Base-by-base conservation (phyloP, 2,329 filamentous ascomycete species). In the Diaporthe australafricana region DNA sequence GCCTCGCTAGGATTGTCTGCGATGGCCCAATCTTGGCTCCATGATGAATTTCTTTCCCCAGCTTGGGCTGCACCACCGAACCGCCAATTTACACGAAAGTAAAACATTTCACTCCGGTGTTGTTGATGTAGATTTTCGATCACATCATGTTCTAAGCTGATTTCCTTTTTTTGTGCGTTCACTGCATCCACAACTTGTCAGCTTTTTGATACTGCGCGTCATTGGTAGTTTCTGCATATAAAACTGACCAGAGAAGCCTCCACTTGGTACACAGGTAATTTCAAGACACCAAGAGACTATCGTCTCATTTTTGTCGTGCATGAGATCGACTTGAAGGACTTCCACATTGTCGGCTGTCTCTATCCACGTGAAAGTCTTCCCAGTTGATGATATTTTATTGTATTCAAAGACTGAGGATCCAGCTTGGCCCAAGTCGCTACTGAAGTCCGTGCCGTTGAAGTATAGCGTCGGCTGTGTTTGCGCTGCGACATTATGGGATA, bases 321-420 rank as follows among this genome's bases (percentile, higher is more conserved):
- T 63, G 12, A 63, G 57, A 47, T 62, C 57, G 4, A 62, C 25
- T 1, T 22, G 25, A 14, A 22, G 1, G 11, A 62, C 17, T 0
- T 32, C 1, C 6, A 6, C 27, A 22, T 12, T 14, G 4, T 27
- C 38, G 2, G 2, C 1, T 38, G 1, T 16, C 40, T 30, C 25
- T 1, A 2, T 45, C 50, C 35, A 68, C 5, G 1, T 45, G 48
- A 56, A 68, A 1, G 7, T 68, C 20, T 42, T 55, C 2, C 38
- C 38, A n/a, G 4, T n/a, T n/a, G n/a, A 1, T 12, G 9, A 0
- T 2, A 67, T 12, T 3, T 14, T 1, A 1, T 5, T 9, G 35
- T 17, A 20, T 3, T 27, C 16, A 16, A 67, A 67, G 17, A 67
- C 40, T 16, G 63, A 67, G n/a, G 63, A 40, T 32, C 20, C 20